These are phyloP conservation scores for Cajanus cajan DNA, from an alignment of 306 rosid genomes.

Conservation along the genomic window DNA sequence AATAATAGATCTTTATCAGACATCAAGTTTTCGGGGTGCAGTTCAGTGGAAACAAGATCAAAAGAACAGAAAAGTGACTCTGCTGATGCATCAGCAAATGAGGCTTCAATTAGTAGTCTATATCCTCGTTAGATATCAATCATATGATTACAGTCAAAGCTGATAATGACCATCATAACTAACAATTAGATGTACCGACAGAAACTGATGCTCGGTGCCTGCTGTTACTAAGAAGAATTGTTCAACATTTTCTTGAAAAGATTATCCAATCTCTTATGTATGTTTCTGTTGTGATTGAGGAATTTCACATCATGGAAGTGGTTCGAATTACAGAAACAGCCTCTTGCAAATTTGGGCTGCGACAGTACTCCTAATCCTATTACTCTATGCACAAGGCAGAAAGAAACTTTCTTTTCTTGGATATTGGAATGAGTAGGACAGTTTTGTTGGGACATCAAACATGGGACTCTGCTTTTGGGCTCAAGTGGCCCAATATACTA, in stretches of 20 bases:
- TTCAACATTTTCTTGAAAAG: neutral
- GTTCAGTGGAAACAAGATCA: neutral
- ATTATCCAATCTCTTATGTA: too few relatives aligned
- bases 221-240: neutral
- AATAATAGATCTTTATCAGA: neutral
- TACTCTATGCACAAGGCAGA: too few relatives aligned
- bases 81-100: conserved; percentile 12
- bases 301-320: neutral
- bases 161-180: neutral
- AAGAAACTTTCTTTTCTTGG: neutral
- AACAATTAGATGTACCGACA: neutral
- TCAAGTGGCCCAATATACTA: too few relatives aligned
- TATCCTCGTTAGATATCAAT: conserved; percentile 24
- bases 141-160: neutral
- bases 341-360: neutral
- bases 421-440: neutral
- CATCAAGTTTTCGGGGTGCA: neutral
- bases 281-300: neutral
- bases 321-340: neutral
- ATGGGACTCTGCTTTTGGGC: too few relatives aligned
- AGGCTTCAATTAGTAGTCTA: conserved; percentile 19
- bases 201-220: neutral
- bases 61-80: too few relatives aligned
- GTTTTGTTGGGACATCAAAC: too few relatives aligned
- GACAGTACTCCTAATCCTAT: too few relatives aligned